phyloP scores from a whole-genome alignment of 1,139 yeast species.

The Scheffersomyces lignicola region DNA sequence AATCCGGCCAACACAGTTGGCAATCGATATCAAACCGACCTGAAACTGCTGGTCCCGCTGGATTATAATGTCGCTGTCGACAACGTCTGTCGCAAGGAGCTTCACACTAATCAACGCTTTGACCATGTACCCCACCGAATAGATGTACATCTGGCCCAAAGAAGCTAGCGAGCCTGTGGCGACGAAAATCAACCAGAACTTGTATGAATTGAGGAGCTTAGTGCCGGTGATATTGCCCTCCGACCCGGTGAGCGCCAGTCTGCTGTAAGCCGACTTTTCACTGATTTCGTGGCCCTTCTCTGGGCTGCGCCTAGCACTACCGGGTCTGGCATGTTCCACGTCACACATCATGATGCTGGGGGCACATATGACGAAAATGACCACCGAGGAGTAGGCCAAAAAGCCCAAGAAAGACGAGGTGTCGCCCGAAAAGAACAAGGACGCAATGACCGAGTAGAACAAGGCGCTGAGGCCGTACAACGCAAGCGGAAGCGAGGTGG shows the following conservation, averaged over 20 bases:
- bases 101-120: slow-evolving; percentile 44
- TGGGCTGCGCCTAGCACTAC: not conserved
- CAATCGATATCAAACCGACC: slow-evolving; percentile 54
- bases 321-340: slow-evolving; percentile 22
- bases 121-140: slow-evolving; percentile 61
- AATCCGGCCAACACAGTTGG: slow-evolving; percentile 56
- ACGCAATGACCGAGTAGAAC: slow-evolving; percentile 51
- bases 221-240: slow-evolving; percentile 18
- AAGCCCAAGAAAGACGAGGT: slow-evolving; percentile 51
- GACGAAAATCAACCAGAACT: slow-evolving; percentile 51
- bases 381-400: slow-evolving; percentile 40
- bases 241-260: slow-evolving; percentile 5
- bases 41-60: slow-evolving; percentile 57
- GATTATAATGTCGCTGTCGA: slow-evolving; percentile 27
- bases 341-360: slow-evolving; percentile 52
- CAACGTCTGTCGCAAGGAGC: slow-evolving; percentile 13
- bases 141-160: slow-evolving; percentile 62
- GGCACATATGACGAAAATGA: slow-evolving; percentile 41
- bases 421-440: slow-evolving; percentile 49
- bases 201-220: slow-evolving; percentile 28
- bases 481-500: slow-evolving; percentile 61
- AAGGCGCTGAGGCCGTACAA: slow-evolving; percentile 61
- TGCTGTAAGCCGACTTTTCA: not conserved
- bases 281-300: not conserved
- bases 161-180: slow-evolving; percentile 54